Base-by-base conservation (phyloP, 1,284 basidiomycete genomes). In the Somion occarium region DNA sequence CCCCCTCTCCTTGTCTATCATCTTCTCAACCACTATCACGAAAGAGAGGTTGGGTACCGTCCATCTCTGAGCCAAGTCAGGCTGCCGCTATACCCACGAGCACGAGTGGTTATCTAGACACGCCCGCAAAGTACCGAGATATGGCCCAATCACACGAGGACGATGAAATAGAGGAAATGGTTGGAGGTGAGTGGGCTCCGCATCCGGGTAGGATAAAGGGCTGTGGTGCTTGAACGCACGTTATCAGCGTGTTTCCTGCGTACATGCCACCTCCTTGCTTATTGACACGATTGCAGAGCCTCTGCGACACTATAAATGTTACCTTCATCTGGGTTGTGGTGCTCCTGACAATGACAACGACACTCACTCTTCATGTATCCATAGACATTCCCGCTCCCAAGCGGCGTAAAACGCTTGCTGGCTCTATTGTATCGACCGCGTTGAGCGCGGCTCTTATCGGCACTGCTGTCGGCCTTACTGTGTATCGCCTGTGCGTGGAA, bases 381-480 rank as follows among this genome's bases (percentile, higher is more conserved):
- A 55, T 66, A 73, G 72, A 73, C 46, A 59, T 77, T 49, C 79
- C 79, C 25, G 73, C 78, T 46, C 68, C 73, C 59, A 82, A 82
- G 69, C 73, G 76, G 59, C 81, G 86, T 47, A 76, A 75, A 59
- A 83, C 83, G 54, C 75, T 90, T 67, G 82, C 86, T 56, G 85
- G 86, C 56, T 84, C 85, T 52, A 83, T 91, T 60, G 79, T 89
- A 57, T 85, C 85, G 15, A 87, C 86, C 27, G 88, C 88, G 52
- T 72, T 91, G 67, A 87, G 78, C 69, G 87, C 88, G 57, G 88
- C 85, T 47, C 77, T 91, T 54, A 86, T 91, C 55, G 87, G 88
- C 53, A 85, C 86, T 30, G 88, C 88, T 15, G 88, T 91, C 46
- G 88, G 88, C 54, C 74, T 90, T 56, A 89, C 88, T 46, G 85